Base-by-base conservation (phyloP, 768 basidiomycete genomes). In the Dacryopinax spathularia region DNA sequence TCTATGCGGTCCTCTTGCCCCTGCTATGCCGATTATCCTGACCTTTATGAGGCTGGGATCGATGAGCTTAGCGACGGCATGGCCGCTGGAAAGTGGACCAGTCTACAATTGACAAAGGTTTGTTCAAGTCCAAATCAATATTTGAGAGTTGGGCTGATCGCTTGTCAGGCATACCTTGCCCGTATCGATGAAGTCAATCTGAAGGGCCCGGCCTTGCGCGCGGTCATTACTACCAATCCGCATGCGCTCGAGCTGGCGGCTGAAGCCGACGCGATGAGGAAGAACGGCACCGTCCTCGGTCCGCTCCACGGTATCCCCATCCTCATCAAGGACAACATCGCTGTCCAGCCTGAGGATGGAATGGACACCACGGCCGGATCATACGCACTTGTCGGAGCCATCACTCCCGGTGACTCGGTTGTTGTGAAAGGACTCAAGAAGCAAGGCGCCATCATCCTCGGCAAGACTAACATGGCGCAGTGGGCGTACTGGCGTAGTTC, bases 371-470 rank as follows among this genome's bases (percentile, higher is more conserved):
- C 65, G 27, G 63, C 65, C 13, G 65, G 65, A 2, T 20, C 35
- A n/a, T 29, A 43, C 25, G 60, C 60, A 18, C 44, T 56, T 2
- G 34, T 48, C 1, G 60, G 64, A n/a, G 59, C 61, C 10, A 62
- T 62, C 31, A 34, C 56, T 2, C 15, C 44, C 4, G 16, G 27
- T 13, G 66, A 67, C 33, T 63, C 66, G 1, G 62, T 61, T 1
- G 63, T 67, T n/a, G 37, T 65, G 4, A 43, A n/a, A 12, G 44
- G 43, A n/a, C 56, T 67, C 13, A 61, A 60, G 20, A 43, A 35
- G 22, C 60, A 63, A 7, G 65, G 65, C 3, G 65, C 65, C 18
- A 66, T 66, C 63, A 66, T 66, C 37, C 34, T 44, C 43, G 34
- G 65, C 44, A 31, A 35, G 60, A 22, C 44, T 29, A 61, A 43